Evolutionary conservation across 192 early-diverging fungal species (phyloP).

Genomic region (Coemansia sp.): DNA sequence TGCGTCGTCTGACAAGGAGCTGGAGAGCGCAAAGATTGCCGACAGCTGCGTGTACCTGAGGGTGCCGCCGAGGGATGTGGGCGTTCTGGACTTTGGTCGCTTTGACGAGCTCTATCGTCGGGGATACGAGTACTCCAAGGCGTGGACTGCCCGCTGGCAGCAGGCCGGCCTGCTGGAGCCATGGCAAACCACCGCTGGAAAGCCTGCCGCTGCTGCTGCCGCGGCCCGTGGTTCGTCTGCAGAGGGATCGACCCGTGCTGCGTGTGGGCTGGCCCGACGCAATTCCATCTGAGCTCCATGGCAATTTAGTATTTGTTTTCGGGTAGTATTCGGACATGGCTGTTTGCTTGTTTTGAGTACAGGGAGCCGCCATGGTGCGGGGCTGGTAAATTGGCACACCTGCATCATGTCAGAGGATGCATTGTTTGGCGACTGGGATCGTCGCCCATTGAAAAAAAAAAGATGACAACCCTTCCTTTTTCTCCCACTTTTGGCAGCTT

Average conservation of each 20-base stretch:
- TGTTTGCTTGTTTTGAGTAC: neutral
- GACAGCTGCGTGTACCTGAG: conserved; percentile 82
- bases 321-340: neutral
- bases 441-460: neutral
- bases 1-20: conserved; percentile 80
- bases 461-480: neutral
- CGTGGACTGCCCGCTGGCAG: conserved; percentile 79
- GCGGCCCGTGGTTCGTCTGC: neutral
- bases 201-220: neutral
- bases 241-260: neutral
- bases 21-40: conserved; percentile 85
- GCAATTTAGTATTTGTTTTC: neutral
- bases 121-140: conserved; percentile 82
- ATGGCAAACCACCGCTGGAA: conserved; percentile 22
- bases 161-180: conserved; percentile 64
- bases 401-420: neutral
- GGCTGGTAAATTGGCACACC: neutral
- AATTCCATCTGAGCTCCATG: conserved; percentile 30
- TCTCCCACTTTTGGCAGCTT: too few relatives aligned
- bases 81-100: conserved; percentile 88
- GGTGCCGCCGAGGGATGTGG: conserved; percentile 84
- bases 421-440: neutral
- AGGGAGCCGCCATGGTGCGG: neutral
- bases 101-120: conserved; percentile 83
- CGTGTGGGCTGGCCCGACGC: conserved; percentile 19